These are phyloP conservation scores for Termitomyces sp. DNA, from an alignment of 768 basidiomycete genomes.

Conservation along the genomic window DNA sequence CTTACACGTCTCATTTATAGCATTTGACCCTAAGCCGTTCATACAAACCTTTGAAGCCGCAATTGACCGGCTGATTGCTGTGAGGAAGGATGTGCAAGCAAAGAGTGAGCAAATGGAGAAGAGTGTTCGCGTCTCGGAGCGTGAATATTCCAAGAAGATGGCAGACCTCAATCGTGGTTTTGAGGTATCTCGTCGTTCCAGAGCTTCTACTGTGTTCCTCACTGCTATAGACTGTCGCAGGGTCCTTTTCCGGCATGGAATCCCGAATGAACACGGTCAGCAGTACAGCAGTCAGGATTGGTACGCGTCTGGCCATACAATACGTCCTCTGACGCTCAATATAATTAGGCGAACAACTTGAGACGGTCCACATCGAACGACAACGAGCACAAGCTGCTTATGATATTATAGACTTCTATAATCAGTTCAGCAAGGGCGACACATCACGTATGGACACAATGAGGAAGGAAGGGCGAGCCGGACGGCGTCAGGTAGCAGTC, in stretches of 20 bases:
- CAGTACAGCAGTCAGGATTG: conserved; percentile 90
- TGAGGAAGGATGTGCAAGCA: conserved; percentile 86
- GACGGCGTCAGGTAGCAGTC: conserved; percentile 84
- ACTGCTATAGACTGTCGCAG: conserved; percentile 70
- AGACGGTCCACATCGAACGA: conserved; percentile 88
- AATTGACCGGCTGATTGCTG: conserved; percentile 81
- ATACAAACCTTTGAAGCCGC: conserved; percentile 89
- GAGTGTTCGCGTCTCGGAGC: conserved; percentile 81
- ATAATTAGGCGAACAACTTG: conserved; percentile 83
- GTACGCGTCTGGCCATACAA: conserved; percentile 34
- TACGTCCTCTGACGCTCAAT: conserved; percentile 1
- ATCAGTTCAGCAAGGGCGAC: conserved; percentile 84
- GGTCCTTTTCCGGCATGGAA: conserved; percentile 89
- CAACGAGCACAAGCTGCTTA: conserved; percentile 93
- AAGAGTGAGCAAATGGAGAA: conserved; percentile 93
- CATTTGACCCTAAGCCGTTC: conserved; percentile 94
- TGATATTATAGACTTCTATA: conserved; percentile 91
- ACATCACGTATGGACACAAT: conserved; percentile 70
- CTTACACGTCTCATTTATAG: conserved; percentile 35
- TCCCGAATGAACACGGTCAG: conserved; percentile 90
- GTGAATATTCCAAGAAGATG: conserved; percentile 94
- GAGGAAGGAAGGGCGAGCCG: conserved; percentile 86
- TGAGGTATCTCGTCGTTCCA: conserved; percentile 51
- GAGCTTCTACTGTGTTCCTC: conserved; percentile 1
- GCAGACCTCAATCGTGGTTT: conserved; percentile 90